A percentile compares a stretch with the other conserved stretches of the same genome.
phyloP scores from a whole-genome alignment of 768 basidiomycete species.

The Psilocybe sp. region DNA sequence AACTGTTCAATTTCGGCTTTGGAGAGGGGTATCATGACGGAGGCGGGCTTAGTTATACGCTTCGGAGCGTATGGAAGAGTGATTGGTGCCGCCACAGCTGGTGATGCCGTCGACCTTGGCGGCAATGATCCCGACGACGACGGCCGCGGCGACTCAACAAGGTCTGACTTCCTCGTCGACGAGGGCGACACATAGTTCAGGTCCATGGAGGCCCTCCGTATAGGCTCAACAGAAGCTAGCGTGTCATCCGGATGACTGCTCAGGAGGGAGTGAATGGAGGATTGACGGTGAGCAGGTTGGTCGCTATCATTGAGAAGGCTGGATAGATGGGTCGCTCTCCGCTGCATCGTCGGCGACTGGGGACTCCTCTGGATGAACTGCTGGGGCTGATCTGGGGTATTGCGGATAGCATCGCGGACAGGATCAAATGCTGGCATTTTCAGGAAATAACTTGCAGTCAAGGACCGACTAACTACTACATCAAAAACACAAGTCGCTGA shows the following conservation, averaged over 20 bases:
- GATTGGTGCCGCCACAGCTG: constrained; percentile 31
- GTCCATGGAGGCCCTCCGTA: constrained; percentile 25
- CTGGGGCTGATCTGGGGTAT: constrained; percentile 56
- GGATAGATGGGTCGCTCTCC: constrained; percentile 75
- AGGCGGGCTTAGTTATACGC: constrained; percentile 57
- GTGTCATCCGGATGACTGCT: constrained; percentile 15
- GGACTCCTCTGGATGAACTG: too few relatives aligned
- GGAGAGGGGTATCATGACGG: constrained; percentile 65
- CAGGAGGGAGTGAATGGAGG: constrained; percentile 30
- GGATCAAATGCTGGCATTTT: constrained; percentile 74
- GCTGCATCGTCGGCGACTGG: constrained; percentile 42
- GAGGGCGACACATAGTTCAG: constrained; percentile 25
- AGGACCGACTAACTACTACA: constrained; percentile 7
- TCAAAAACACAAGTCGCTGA: constrained; percentile 15
- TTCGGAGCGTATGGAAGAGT: constrained; percentile 63
- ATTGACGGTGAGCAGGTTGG: constrained; percentile 12
- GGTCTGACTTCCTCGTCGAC: constrained; percentile 9
- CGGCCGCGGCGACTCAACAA: constrained; percentile 26
- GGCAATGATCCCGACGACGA: constrained; percentile 33
- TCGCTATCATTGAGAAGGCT: constrained; percentile 59
- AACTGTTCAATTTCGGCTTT: constrained; percentile 59
- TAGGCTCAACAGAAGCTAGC: constrained; percentile 20
- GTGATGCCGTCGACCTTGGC: constrained; percentile 22
- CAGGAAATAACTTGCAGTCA: constrained; percentile 2
- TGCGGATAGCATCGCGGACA: constrained; percentile 82